Evolutionary conservation across 2,329 filamentous ascomycete genomes (phyloP).

Genomic region (Phialophora chinensis): DNA sequence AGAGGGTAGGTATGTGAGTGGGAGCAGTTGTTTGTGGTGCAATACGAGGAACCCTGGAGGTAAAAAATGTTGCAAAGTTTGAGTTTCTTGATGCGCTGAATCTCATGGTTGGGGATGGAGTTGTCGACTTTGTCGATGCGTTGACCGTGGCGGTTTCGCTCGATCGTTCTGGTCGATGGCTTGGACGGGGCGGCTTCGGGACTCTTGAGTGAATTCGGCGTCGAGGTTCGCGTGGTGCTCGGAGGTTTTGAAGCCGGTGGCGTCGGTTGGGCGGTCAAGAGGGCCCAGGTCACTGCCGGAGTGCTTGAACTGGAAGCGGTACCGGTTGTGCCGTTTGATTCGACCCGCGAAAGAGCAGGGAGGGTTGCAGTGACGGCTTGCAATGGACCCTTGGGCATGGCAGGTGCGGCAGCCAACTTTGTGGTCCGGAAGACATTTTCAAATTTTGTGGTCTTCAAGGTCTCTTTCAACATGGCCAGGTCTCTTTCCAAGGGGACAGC

Average conservation of each 20-base stretch:
- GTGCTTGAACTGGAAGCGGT: conserved; percentile 45
- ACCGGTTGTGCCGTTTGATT: conserved; percentile 50
- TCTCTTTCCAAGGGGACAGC: conserved; percentile 63
- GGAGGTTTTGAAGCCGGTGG: conserved; percentile 31
- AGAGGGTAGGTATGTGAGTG: conserved; percentile 62
- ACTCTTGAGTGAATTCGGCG: conserved; percentile 47
- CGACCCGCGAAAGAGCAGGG: conserved; percentile 43
- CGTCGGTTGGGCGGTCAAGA: conserved; percentile 43
- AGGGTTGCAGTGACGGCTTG: conserved; percentile 42
- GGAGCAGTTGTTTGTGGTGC: conserved; percentile 62
- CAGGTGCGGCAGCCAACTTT: conserved; percentile 34
- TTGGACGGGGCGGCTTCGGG: conserved; percentile 50
- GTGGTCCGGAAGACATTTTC: conserved; percentile 58
- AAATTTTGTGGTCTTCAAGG: conserved; percentile 59
- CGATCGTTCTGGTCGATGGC: conserved; percentile 50
- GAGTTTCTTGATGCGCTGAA: conserved; percentile 65
- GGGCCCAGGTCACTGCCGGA: conserved; percentile 44
- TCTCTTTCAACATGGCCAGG: conserved; percentile 53
- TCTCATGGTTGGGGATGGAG: conserved; percentile 60
- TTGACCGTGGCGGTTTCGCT: conserved; percentile 65
- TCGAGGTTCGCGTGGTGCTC: conserved; percentile 35
- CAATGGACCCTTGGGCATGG: conserved; percentile 36
- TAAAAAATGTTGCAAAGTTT: conserved; percentile 69
- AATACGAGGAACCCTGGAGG: conserved; percentile 59
- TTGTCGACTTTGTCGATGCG: conserved; percentile 61